These are phyloP conservation scores for Solanum infundibuliforme DNA, from an alignment of 257 asterid genomes.

Conservation along the genomic window DNA sequence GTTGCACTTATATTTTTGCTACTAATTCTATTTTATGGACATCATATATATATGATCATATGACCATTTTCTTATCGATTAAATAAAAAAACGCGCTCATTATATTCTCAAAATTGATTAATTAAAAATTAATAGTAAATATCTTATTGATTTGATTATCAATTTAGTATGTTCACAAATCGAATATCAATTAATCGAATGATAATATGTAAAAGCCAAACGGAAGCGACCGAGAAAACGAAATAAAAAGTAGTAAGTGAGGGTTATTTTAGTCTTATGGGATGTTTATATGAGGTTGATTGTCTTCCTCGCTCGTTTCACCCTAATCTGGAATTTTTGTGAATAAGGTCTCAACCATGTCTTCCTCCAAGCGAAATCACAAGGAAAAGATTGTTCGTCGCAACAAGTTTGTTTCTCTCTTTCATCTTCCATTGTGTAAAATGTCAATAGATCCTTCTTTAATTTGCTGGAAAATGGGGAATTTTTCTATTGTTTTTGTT, in stretches of 20 bases:
- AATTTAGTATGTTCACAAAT: not conserved
- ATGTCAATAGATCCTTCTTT: not conserved
- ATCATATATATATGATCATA: too few relatives aligned
- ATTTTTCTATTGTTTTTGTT: not conserved
- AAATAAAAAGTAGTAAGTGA: not conserved
- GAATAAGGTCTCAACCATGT: not conserved
- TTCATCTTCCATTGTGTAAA: not conserved
- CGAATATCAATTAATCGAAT: not conserved
- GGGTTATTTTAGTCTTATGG: not conserved
- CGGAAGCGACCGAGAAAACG: too few relatives aligned
- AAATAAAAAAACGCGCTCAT: not conserved
- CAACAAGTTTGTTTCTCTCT: not conserved
- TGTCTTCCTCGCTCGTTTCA: not conserved
- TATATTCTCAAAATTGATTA: not conserved
- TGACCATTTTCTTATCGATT: too few relatives aligned
- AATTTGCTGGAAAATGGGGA: not conserved
- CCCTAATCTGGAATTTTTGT: not conserved
- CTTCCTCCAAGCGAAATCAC: slow-evolving; percentile 1
- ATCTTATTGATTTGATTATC: not conserved
- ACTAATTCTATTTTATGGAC: not conserved
- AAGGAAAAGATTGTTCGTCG: slow-evolving; percentile 1
- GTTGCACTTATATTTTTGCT: not conserved
- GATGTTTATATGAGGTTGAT: not conserved
- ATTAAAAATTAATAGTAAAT: too few relatives aligned
- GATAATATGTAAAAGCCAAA: too few relatives aligned